Base-by-base conservation (phyloP, 371 early-diverging fungal genomes). In the Circinella umbellata region DNA sequence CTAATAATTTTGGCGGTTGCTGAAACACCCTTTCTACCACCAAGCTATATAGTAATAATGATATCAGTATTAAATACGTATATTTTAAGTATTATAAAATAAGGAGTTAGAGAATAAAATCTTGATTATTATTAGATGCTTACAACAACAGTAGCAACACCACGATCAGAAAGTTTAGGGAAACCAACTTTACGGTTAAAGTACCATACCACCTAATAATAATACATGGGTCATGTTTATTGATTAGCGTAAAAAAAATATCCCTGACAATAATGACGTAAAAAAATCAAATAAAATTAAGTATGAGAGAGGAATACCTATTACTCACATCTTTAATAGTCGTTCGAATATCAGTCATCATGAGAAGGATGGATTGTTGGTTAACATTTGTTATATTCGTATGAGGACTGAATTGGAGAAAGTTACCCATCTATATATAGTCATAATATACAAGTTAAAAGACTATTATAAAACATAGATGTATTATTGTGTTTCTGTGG, bases 131-230 rank as follows among this genome's bases (percentile, higher is more conserved):
- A 69, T 27, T 27, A 27, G 27, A 27, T 27, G 27, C 79, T 72
- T 75, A 80, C 73, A 3, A 38, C 20, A 15, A 81, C 35, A 20
- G 76, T 81, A 2, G 86, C 87, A 61, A 88, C 80, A 51, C 91
- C 91, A 11, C 76, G 83, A 69, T 91, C 91, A 55, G 78, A 75
- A 17, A 90, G 55, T 34, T 73, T 72, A 15, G 79, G 76, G 73
- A 91, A 89, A 0, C 90, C 89, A 0, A 74, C 75, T 66, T 88
- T 88, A n/a, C 82, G 83, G 63, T 80, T 81, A 71, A 83, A 82
- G 20, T 84, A 88, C 66, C 88, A 91, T 9, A 87, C 83, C 18
- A 89, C 86, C 62, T 86, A 46, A 9, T 9, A 53, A 27, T 27
- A 27, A 27, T 27, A 27, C 27, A 27, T 27, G 27, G 27, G 27